Evolutionary conservation across 164 flowering plant species (phyloP).

Genomic region (Platanus orientalis): DNA sequence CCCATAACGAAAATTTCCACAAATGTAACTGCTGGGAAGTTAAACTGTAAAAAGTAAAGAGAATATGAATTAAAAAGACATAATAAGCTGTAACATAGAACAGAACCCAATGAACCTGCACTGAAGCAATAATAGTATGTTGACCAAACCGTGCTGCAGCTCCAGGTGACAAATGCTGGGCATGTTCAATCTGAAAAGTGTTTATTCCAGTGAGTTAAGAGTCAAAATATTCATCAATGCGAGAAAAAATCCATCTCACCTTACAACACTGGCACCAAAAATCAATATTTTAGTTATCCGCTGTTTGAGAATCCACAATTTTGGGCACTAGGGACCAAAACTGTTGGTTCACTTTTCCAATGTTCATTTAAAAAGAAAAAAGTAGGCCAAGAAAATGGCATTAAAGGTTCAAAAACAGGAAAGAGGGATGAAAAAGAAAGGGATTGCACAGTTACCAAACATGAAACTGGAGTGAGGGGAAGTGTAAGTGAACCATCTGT

Average conservation of each 20-base stretch:
- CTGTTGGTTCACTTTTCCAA: not conserved
- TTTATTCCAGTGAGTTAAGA: constrained; percentile 7
- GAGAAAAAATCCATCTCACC: not conserved
- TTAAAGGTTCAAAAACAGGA: not conserved
- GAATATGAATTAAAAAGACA: not conserved
- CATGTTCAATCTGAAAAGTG: constrained; percentile 81
- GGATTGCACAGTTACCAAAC: too few species aligned
- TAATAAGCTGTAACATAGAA: not conserved
- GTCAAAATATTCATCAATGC: not conserved
- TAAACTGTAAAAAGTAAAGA: too few species aligned
- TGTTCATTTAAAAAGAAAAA: not conserved
- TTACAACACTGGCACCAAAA: not conserved
- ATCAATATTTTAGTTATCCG: not conserved
- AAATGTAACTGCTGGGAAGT: too few species aligned
- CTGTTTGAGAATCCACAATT: not conserved
- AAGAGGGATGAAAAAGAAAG: too few species aligned
- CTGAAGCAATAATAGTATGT: constrained; percentile 72
- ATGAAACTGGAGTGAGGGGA: too few species aligned
- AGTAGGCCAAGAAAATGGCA: not conserved
- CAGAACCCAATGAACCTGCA: constrained; percentile 53
- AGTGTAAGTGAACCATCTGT: not conserved
- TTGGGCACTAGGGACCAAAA: not conserved
- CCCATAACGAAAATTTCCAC: too few species aligned
- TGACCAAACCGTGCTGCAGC: constrained; percentile 65
- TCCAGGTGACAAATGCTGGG: constrained; percentile 84